Base-by-base conservation (phyloP, 169 alveolate genomes). In the Babesia bovis region DNA sequence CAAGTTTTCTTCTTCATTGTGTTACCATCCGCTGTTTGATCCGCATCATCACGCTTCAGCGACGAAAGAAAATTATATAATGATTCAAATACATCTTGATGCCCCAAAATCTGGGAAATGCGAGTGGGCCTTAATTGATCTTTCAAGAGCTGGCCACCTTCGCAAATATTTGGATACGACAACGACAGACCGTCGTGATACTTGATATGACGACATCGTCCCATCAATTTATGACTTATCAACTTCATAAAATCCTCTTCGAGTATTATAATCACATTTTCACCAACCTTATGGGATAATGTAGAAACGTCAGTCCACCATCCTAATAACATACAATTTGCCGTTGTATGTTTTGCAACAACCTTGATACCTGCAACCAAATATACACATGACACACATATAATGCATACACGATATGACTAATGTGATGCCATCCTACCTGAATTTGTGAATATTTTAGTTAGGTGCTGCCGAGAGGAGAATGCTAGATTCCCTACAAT, bases 301-400 rank as follows among this genome's bases (percentile, higher is more conserved):
- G 28, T 21, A 1, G 35, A 17, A 7, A 7, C 13, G 10, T 59
- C 55, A 6, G 41, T 9, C 69, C 69, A 59, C 69, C 69, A 59
- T 35, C 69, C 69, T 3, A 59, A 55, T 17, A 59, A 40, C 23
- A 59, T 6, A 40, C 69, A 59, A 55, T 38, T 59, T 10, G 69
- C 53, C 35, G 55, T 30, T 3, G 36, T 59, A 6, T 36, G 42
- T 23, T 38, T 59, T 28, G 69, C 15, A 12, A 41, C 55, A 40
- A 59, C 69, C 38, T 42, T 59, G 35, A 59, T 59, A 3, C 55
- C 69, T 59, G 55, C 36, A 13, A 15, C n/a, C 5, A 10, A 32
- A 53, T 53, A 23, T 12, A n/a, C 17, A 21, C 19, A 9, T n/a
- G 9, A 53, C 4, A 53, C 12, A 53, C 44, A 32, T 26, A 4